These are phyloP conservation scores for Pachysolen tannophilus DNA, from an alignment of 805 yeast species.

Conservation along the genomic window DNA sequence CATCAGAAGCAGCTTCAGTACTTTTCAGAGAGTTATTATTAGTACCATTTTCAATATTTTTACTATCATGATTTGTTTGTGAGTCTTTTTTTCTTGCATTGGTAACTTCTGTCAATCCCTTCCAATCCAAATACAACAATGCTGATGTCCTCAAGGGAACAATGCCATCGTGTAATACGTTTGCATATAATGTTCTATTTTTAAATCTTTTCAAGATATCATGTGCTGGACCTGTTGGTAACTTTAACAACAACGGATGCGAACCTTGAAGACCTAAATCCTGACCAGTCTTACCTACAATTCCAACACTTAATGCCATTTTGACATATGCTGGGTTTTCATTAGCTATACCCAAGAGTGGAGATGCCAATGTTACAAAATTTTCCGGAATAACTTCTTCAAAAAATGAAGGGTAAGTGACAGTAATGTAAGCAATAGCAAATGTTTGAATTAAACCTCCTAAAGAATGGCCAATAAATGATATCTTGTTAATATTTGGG, in stretches of 20 bases:
- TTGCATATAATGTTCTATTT: slow-evolving; percentile 80
- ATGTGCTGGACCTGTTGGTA: slow-evolving; percentile 74
- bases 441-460: slow-evolving; percentile 92
- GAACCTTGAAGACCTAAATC: slow-evolving; percentile 62
- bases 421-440: slow-evolving; percentile 74
- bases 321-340: slow-evolving; percentile 86
- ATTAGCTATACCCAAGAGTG: slow-evolving; percentile 77
- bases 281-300: slow-evolving; percentile 89
- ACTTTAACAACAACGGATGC: slow-evolving; percentile 63
- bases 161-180: slow-evolving; percentile 87
- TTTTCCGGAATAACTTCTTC: slow-evolving; percentile 59
- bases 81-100: slow-evolving; percentile 17
- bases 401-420: slow-evolving; percentile 67
- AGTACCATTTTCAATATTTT: slow-evolving; percentile 9
- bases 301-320: slow-evolving; percentile 76
- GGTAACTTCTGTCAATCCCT: slow-evolving; percentile 50
- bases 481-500: slow-evolving; percentile 50
- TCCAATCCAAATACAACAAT: slow-evolving; percentile 77
- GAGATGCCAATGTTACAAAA: slow-evolving; percentile 80
- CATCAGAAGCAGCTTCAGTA: slow-evolving; percentile 1
- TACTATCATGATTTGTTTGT: slow-evolving; percentile 10
- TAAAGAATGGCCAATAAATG: slow-evolving; percentile 87
- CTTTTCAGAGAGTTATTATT: slow-evolving; percentile 9
- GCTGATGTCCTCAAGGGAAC: slow-evolving; percentile 93
- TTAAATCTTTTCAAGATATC: slow-evolving; percentile 52